Evolutionary conservation across 345 rosid genomes (phyloP).

Genomic region (Atalantia buxifolia): DNA sequence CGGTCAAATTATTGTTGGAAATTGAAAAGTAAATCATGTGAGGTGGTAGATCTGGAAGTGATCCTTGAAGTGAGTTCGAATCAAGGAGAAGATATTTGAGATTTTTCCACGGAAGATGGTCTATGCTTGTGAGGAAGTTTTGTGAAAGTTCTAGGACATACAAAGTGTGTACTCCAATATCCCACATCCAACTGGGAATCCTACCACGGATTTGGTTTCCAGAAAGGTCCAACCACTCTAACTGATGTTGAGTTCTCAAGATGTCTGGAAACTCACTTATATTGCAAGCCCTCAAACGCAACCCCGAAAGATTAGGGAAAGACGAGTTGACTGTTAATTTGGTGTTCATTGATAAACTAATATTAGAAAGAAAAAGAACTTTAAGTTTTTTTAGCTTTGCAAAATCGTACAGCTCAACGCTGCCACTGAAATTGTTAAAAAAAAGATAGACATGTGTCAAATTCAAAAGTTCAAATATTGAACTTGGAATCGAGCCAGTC

Average conservation of each 20-base stretch:
- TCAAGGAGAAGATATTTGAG: rapidly evolving
- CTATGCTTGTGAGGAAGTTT: background rate
- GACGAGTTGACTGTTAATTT: no score
- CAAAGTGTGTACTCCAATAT: background rate
- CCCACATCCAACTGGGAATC: background rate
- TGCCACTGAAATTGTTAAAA: no score
- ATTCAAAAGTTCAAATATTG: background rate
- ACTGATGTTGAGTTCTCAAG: background rate
- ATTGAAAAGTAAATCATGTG: rapidly evolving
- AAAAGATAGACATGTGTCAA: rapidly evolving
- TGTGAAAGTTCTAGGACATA: rapidly evolving
- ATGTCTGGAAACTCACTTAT: background rate
- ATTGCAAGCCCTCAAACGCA: background rate
- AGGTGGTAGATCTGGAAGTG: no score
- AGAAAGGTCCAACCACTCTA: background rate
- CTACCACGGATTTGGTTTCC: no score
- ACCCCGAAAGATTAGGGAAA: background rate
- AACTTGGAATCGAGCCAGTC: background rate
- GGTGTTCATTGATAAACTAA: no score
- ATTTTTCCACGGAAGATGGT: background rate
- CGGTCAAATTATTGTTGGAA: background rate
- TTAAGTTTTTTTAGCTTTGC: slow-evolving; percentile 1
- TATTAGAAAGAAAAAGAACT: background rate
- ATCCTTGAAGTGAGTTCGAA: no score
- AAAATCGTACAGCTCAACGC: background rate